phyloP scores from a whole-genome alignment of 1,139 yeast genomes.

The Pichia sp. region DNA sequence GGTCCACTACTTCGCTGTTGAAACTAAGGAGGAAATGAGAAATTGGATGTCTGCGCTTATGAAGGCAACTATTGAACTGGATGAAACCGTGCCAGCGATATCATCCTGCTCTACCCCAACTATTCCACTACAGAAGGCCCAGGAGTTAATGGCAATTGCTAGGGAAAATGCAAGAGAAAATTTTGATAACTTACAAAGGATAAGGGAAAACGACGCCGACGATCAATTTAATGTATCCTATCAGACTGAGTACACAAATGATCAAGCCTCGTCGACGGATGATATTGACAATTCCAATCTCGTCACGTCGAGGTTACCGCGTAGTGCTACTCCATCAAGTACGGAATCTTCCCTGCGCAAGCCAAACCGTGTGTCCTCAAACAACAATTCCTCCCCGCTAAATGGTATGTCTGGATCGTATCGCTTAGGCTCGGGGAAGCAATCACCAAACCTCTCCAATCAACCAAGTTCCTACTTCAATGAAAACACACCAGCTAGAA shows the following conservation, averaged over 20 bases:
- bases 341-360: constrained; percentile 12
- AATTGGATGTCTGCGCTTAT: constrained; percentile 92
- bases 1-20: constrained; percentile 94
- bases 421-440: constrained; percentile 47
- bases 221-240: not conserved
- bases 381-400: constrained; percentile 11
- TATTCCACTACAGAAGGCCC: constrained; percentile 78
- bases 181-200: constrained; percentile 44
- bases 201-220: constrained; percentile 22
- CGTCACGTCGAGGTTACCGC: constrained; percentile 4
- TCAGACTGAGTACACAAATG: not conserved
- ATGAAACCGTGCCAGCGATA: constrained; percentile 88
- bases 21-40: constrained; percentile 84
- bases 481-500: constrained; percentile 11
- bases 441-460: constrained; percentile 27
- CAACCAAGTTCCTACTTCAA: not conserved
- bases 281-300: constrained; percentile 7
- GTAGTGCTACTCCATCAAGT: constrained; percentile 16
- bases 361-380: constrained; percentile 15
- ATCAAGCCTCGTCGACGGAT: constrained; percentile 9
- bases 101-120: constrained; percentile 95
- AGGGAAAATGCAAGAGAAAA: constrained; percentile 61
- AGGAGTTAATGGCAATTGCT: constrained; percentile 76
- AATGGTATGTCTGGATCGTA: constrained; percentile 57
- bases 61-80: constrained; percentile 94